A percentile compares a stretch with the other conserved stretches of the same genome.
These are phyloP conservation scores for Colletotrichum incanum DNA, from an alignment of 2,329 filamentous ascomycete species.

Conservation along the genomic window DNA sequence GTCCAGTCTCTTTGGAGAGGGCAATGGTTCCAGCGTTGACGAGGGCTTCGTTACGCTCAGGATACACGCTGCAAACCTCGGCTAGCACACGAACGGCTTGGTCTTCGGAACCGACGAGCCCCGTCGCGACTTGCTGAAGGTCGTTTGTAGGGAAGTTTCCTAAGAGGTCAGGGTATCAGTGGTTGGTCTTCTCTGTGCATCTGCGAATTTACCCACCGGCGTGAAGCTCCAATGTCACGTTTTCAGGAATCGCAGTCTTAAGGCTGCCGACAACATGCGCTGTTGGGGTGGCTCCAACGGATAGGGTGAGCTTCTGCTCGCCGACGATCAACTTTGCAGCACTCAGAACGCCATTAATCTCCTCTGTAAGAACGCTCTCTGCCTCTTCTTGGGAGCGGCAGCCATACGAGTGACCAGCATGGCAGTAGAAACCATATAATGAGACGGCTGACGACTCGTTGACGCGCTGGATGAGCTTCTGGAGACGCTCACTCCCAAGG, in stretches of 20 bases:
- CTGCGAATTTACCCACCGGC: slow-evolving; percentile 47
- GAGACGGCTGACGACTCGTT: slow-evolving; percentile 49
- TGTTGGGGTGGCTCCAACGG: slow-evolving; percentile 55
- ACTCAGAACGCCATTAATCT: slow-evolving; percentile 51
- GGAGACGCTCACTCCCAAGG: slow-evolving; percentile 47
- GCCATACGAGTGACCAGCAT: slow-evolving; percentile 56
- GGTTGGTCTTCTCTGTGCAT: no score
- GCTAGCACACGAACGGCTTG: slow-evolving; percentile 52
- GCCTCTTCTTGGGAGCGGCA: slow-evolving; percentile 52
- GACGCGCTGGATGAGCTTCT: slow-evolving; percentile 48
- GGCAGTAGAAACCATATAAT: slow-evolving; percentile 57
- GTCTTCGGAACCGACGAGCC: slow-evolving; percentile 49
- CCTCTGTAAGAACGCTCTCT: slow-evolving; percentile 49
- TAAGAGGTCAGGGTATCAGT: slow-evolving; percentile 1
- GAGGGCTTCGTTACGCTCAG: slow-evolving; percentile 56
- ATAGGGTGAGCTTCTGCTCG: slow-evolving; percentile 50
- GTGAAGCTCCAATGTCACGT: slow-evolving; percentile 55
- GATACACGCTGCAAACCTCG: slow-evolving; percentile 58
- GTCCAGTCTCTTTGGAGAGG: slow-evolving; percentile 54
- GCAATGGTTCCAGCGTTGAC: slow-evolving; percentile 56
- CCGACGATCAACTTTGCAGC: slow-evolving; percentile 51
- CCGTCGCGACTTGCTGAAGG: slow-evolving; percentile 57
- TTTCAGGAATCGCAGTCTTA: slow-evolving; percentile 49
- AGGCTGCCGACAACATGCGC: slow-evolving; percentile 54
- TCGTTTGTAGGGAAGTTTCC: slow-evolving; percentile 57